Percentiles rank a stretch among this genome's conserved stretches.
Evolutionary conservation across 140 eudicot species (phyloP).

Genomic region (Anethum foeniculum): DNA sequence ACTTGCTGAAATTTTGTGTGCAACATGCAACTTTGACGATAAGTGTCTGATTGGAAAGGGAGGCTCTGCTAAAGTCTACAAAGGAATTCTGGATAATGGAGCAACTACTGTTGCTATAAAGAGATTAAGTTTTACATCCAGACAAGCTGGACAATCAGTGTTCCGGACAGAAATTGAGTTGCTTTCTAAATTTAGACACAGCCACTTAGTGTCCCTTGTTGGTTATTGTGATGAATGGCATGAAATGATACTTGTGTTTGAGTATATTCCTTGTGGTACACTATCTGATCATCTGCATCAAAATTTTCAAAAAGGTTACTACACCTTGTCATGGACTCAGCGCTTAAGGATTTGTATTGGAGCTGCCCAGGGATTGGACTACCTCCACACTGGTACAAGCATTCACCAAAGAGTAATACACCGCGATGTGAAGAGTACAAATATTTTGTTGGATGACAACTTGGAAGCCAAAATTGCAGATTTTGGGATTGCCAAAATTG

Average conservation of each 20-base stretch:
- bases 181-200: slow-evolving; percentile 10
- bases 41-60: neutral
- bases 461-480: slow-evolving; percentile 31
- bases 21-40: slow-evolving; percentile 7
- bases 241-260: slow-evolving; percentile 22
- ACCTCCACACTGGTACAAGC: slow-evolving; percentile 29
- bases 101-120: slow-evolving; percentile 12
- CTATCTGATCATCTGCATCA: slow-evolving; percentile 29
- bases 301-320: slow-evolving; percentile 7
- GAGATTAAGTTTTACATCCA: slow-evolving; percentile 14
- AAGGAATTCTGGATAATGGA: slow-evolving; percentile 10
- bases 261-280: slow-evolving; percentile 25
- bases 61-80: slow-evolving; percentile 8
- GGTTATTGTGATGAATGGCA: slow-evolving; percentile 26
- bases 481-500: slow-evolving; percentile 33
- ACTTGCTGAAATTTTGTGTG: slow-evolving; percentile 3
- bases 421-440: slow-evolving; percentile 35
- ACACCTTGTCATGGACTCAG: slow-evolving; percentile 28
- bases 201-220: slow-evolving; percentile 10
- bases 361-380: slow-evolving; percentile 34
- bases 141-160: neutral
- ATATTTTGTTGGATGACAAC: slow-evolving; percentile 25
- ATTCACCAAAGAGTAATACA: slow-evolving; percentile 23
- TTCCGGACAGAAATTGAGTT: slow-evolving; percentile 6
- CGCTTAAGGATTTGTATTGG: slow-evolving; percentile 33